These are phyloP conservation scores for Theobroma cacao DNA, from an alignment of 345 rosid genomes.

Conservation along the genomic window DNA sequence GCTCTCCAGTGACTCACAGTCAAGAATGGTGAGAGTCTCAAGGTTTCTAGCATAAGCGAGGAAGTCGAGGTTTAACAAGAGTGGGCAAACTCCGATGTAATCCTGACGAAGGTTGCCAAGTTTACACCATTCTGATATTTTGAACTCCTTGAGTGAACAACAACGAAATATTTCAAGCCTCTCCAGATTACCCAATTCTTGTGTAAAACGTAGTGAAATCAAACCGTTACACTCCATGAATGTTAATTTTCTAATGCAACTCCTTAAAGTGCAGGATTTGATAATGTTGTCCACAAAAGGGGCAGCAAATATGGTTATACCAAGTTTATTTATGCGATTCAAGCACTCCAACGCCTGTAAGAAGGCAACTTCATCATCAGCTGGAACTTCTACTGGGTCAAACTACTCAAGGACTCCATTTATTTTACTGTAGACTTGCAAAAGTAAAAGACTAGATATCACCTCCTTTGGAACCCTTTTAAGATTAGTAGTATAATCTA, in stretches of 20 bases:
- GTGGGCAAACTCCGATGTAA: neutral
- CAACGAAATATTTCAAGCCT: neutral
- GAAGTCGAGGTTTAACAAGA: neutral
- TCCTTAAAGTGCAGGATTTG: neutral
- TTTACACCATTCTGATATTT: neutral
- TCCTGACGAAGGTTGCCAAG: neutral
- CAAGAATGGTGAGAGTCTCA: neutral
- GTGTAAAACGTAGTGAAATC: neutral
- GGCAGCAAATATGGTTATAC: neutral
- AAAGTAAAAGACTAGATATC: neutral
- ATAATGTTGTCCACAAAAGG: neutral
- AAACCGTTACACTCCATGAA: neutral
- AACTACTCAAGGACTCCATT: neutral
- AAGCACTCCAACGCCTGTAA: neutral
- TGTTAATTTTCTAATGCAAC: neutral
- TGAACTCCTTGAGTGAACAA: neutral
- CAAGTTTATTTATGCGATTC: neutral
- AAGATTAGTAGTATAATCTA: neutral
- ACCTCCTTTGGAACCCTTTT: neutral
- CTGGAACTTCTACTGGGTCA: neutral
- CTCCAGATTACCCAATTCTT: neutral
- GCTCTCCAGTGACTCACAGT: neutral
- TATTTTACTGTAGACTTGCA: neutral
- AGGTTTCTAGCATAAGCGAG: neutral
- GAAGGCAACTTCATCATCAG: neutral